Evolutionary conservation across 495 filamentous ascomycete species (phyloP).

Genomic region (Aspergillus cristatus): DNA sequence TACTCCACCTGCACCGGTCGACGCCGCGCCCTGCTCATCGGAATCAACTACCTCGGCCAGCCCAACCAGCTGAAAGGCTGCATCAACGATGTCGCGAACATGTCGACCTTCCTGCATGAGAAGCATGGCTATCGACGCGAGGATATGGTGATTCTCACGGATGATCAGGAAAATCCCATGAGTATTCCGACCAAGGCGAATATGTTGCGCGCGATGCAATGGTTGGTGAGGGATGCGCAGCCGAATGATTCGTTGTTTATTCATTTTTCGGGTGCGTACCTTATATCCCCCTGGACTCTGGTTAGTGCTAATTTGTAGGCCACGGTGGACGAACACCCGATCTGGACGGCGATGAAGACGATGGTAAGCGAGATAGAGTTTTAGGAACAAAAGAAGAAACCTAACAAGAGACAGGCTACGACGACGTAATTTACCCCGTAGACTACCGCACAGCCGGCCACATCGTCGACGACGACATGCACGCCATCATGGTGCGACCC

Average conservation of each 20-base stretch:
- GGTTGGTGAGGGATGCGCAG: slow-evolving; percentile 91
- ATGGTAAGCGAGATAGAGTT: too few species aligned
- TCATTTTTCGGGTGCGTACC: slow-evolving; percentile 75
- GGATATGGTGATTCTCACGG: slow-evolving; percentile 97
- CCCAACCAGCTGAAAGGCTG: slow-evolving; percentile 81
- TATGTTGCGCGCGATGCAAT: slow-evolving; percentile 94
- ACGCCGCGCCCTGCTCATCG: slow-evolving; percentile 85
- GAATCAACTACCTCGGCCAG: slow-evolving; percentile 95
- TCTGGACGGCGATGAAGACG: slow-evolving; percentile 89
- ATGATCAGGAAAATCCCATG: slow-evolving; percentile 92
- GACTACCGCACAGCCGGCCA: slow-evolving; percentile 85
- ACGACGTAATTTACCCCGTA: slow-evolving; percentile 95
- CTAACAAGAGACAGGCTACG: slow-evolving; percentile 55
- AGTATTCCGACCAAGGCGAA: slow-evolving; percentile 91
- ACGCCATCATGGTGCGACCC: slow-evolving; percentile 85
- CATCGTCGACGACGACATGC: slow-evolving; percentile 98
- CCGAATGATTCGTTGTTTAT: slow-evolving; percentile 95
- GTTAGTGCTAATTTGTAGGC: slow-evolving; percentile 37
- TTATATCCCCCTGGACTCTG: background rate
- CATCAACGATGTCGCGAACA: slow-evolving; percentile 97
- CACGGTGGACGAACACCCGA: slow-evolving; percentile 95
- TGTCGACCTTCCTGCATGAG: slow-evolving; percentile 81
- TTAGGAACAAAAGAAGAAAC: too few species aligned
- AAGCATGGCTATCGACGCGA: slow-evolving; percentile 84
- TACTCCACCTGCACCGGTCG: slow-evolving; percentile 88